Evolutionary conservation across 192 early-diverging fungal species (phyloP).

Genomic region (Oehlia diaphana): DNA sequence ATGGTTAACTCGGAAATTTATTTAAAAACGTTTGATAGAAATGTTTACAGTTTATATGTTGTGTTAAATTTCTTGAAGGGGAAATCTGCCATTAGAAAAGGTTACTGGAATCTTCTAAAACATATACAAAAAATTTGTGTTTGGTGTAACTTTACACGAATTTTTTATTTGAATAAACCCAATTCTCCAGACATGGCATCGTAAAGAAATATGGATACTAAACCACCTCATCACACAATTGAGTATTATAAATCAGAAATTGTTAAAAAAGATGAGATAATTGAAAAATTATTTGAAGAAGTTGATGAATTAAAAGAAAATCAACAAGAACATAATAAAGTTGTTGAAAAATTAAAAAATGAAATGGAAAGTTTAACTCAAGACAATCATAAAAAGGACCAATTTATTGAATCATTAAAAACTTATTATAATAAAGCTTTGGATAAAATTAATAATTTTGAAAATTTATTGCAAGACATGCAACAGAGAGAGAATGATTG

Average conservation of each 20-base stretch:
- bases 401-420: background rate
- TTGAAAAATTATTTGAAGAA: constrained; percentile 1
- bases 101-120: too few species aligned
- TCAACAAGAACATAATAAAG: constrained; percentile 8
- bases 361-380: too few species aligned
- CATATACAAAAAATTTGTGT: too few species aligned
- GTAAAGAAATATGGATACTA: background rate
- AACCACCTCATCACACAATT: background rate
- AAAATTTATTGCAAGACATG: background rate
- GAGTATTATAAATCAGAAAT: constrained; percentile 8
- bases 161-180: too few species aligned
- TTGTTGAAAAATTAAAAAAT: background rate
- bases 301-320: background rate
- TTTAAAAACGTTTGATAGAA: too few species aligned
- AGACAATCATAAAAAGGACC: too few species aligned
- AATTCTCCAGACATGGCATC: background rate
- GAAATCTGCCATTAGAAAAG: too few species aligned
- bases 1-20: too few species aligned
- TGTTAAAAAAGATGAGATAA: background rate
- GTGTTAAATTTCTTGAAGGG: too few species aligned
- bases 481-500: background rate
- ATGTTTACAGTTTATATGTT: too few species aligned
- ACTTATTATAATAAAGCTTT: background rate
- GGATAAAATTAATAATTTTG: background rate
- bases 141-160: too few species aligned